Evolutionary conservation across 1,284 basidiomycete genomes (phyloP).

Genomic region (Pyrrhoderma noxium): DNA sequence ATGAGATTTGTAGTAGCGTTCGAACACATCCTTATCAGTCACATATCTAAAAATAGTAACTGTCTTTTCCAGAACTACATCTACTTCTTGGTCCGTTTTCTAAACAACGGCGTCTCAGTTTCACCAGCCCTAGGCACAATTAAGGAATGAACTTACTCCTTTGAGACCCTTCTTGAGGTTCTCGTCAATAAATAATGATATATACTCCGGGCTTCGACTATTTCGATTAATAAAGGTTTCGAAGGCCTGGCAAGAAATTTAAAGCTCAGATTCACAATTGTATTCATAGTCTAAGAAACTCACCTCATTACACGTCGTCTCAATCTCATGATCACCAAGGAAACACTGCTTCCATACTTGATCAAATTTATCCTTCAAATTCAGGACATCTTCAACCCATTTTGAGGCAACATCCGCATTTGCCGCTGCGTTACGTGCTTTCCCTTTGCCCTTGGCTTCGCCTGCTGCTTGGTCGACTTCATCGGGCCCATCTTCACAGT

Average conservation of each 20-base stretch:
- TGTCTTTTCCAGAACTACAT: constrained; percentile 85
- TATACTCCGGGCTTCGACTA: constrained; percentile 85
- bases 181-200: constrained; percentile 97
- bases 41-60: constrained; percentile 94
- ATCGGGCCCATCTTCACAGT: constrained; percentile 31
- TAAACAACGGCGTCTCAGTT: constrained; percentile 28
- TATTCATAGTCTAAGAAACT: constrained; percentile 14
- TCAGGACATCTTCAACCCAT: constrained; percentile 93
- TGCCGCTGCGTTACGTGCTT: constrained; percentile 42
- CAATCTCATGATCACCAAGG: constrained; percentile 68
- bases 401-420: constrained; percentile 61
- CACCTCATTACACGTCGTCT: constrained; percentile 85
- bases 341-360: constrained; percentile 68
- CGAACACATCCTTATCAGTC: constrained; percentile 95
- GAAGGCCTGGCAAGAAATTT: constrained; percentile 67
- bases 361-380: constrained; percentile 91
- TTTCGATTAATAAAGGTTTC: constrained; percentile 90
- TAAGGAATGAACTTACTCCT: constrained; percentile 53
- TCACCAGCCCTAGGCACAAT: not conserved
- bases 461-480: constrained; percentile 35
- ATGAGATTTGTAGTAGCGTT: constrained; percentile 96
- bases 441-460: constrained; percentile 47
- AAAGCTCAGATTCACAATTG: not conserved
- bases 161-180: constrained; percentile 94
- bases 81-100: constrained; percentile 95